Conservation (phyloP, 139 green algal species). For the Ulvella scutata region DNA sequence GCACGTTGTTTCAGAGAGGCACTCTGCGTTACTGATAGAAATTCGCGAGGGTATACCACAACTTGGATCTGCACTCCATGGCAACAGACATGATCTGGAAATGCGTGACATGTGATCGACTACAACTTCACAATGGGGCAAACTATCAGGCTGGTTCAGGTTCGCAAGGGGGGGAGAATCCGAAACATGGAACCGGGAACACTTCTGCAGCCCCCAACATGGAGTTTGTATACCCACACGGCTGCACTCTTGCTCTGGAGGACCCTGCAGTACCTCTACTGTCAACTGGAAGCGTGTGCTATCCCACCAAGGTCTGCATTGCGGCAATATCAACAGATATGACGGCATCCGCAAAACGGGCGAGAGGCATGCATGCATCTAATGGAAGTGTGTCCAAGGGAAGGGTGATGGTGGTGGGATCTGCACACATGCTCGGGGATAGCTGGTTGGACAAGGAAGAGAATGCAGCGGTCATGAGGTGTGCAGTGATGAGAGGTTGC, state of each 20-base stretch:
- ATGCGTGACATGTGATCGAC: too few species aligned
- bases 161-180: too few species aligned
- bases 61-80: too few species aligned
- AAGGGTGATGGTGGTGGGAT: constrained; percentile 50
- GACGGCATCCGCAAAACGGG: not conserved
- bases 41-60: too few species aligned
- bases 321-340: not conserved
- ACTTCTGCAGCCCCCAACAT: too few species aligned
- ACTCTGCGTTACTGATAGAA: too few species aligned
- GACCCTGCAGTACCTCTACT: constrained; percentile 55
- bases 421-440: constrained; percentile 56
- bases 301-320: not conserved
- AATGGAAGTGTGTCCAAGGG: constrained; percentile 18
- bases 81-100: too few species aligned
- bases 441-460: constrained; percentile 76
- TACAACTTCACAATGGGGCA: too few species aligned
- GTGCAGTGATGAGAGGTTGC: too few species aligned
- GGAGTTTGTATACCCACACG: constrained; percentile 59
- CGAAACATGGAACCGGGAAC: too few species aligned
- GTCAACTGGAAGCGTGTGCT: constrained; percentile 31
- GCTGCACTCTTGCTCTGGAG: constrained; percentile 48
- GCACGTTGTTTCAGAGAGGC: too few species aligned
- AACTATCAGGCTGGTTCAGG: too few species aligned
- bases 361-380: not conserved
- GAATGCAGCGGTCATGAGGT: constrained; percentile 53